phyloP scores from a whole-genome alignment of 2,329 filamentous ascomycete genomes.

The Ascochyta lentis region DNA sequence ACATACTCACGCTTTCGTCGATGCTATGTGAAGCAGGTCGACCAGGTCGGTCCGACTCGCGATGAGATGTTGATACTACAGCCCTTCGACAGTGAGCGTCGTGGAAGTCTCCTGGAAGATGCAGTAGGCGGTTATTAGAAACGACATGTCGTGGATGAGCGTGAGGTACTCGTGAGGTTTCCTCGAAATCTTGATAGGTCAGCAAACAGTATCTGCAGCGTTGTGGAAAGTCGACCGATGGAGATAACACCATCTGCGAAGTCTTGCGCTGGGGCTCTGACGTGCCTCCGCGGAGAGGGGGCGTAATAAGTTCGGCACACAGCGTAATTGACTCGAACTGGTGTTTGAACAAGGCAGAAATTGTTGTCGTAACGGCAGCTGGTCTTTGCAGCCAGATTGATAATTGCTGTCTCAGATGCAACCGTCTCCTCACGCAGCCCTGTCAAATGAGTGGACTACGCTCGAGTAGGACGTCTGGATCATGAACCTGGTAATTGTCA shows the following conservation, averaged over 20 bases:
- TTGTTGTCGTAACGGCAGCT: not conserved
- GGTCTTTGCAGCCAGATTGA: not conserved
- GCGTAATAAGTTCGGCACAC: not conserved
- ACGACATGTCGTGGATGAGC: not conserved
- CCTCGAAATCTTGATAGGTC: not conserved
- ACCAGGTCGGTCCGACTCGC: conserved; percentile 49
- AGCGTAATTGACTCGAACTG: not conserved
- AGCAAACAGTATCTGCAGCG: not conserved
- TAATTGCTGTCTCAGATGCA: conserved; percentile 11
- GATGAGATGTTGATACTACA: not conserved
- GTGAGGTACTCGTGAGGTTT: not conserved
- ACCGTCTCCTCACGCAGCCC: not conserved
- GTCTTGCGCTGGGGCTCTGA: not conserved
- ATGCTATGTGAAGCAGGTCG: conserved; percentile 37
- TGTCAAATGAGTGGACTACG: not conserved
- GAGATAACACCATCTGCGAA: not conserved
- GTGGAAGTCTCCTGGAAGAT: too few relatives aligned
- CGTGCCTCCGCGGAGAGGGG: not conserved
- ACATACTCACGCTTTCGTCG: conserved; percentile 3
- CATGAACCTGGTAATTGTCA: conserved; percentile 1
- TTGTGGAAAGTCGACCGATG: not conserved
- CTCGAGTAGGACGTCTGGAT: not conserved
- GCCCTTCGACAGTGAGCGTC: not conserved
- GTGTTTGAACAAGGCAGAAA: not conserved
- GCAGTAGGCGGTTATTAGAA: not conserved